phyloP scores from a whole-genome alignment of 78 protist genomes.

The Planoprotostelium fungivorum region DNA sequence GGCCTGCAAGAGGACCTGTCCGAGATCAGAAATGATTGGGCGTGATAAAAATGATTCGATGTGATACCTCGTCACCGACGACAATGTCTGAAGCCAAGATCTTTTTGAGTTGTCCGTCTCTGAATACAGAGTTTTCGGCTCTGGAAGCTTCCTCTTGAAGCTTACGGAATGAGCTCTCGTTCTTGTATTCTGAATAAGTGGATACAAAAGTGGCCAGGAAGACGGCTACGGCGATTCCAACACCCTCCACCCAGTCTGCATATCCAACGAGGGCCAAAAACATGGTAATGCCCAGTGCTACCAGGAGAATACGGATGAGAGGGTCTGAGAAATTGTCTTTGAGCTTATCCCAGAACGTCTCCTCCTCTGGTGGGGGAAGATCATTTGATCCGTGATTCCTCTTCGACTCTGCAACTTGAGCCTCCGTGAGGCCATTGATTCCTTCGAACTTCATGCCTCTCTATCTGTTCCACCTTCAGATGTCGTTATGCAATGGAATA shows the following conservation, averaged over 20 bases:
- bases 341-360: conserved; percentile 48
- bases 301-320: conserved; percentile 53
- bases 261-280: conserved; percentile 48
- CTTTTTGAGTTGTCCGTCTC: conserved; percentile 39
- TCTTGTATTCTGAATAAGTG: conserved; percentile 59
- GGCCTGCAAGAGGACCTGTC: conserved; percentile 35
- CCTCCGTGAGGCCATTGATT: conserved; percentile 36
- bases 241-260: conserved; percentile 70
- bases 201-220: conserved; percentile 68
- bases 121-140: conserved; percentile 41
- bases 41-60: not conserved
- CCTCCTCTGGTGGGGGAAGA: conserved; percentile 62
- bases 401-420: conserved; percentile 29
- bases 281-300: conserved; percentile 61
- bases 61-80: conserved; percentile 69
- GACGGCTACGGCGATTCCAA: conserved; percentile 70
- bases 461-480: no score
- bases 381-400: conserved; percentile 52
- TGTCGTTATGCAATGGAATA: no score
- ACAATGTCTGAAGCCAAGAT: conserved; percentile 58
- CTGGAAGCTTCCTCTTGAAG: conserved; percentile 66
- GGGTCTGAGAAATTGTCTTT: conserved; percentile 67
- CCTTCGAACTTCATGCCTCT: not conserved
- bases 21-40: not conserved
- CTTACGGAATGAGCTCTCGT: conserved; percentile 55